A percentile compares a stretch with the other conserved stretches of the same genome.
Evolutionary conservation across 768 basidiomycete genomes (phyloP).

Genomic region (Naematelia encephala): DNA sequence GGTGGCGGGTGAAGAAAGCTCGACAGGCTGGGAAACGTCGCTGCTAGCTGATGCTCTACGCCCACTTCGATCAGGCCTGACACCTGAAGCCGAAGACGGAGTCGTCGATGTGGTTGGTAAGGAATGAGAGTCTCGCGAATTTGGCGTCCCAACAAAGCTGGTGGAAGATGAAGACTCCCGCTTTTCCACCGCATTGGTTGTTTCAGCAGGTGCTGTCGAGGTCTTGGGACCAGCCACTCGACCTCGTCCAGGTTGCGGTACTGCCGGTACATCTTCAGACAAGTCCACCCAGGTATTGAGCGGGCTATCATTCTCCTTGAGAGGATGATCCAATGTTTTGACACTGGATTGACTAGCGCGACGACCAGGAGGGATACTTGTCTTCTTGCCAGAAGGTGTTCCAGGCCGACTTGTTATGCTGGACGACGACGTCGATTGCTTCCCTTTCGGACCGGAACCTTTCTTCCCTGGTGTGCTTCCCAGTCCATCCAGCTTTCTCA

Average conservation of each 20-base stretch:
- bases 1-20: slow-evolving; percentile 10
- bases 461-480: slow-evolving; percentile 58
- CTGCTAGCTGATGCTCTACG: slow-evolving; percentile 29
- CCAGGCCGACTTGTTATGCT: slow-evolving; percentile 62
- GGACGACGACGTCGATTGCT: slow-evolving; percentile 11
- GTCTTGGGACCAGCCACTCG: not conserved
- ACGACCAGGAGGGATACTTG: not conserved
- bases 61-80: slow-evolving; percentile 11
- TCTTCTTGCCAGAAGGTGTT: slow-evolving; percentile 18
- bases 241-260: not conserved
- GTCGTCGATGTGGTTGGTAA: slow-evolving; percentile 36
- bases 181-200: slow-evolving; percentile 14
- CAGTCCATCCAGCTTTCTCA: slow-evolving; percentile 88
- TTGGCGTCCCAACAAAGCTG: slow-evolving; percentile 38
- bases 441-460: slow-evolving; percentile 7
- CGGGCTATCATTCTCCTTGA: slow-evolving; percentile 23
- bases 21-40: slow-evolving; percentile 26
- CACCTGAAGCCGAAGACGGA: slow-evolving; percentile 23
- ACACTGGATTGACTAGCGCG: slow-evolving; percentile 1
- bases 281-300: slow-evolving; percentile 37
- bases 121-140: slow-evolving; percentile 29
- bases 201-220: not conserved
- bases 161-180: slow-evolving; percentile 39
- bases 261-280: slow-evolving; percentile 18
- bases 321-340: not conserved